Evolutionary conservation across 352 stramenopile species (phyloP).

Genomic region (Phytopythium litorale): DNA sequence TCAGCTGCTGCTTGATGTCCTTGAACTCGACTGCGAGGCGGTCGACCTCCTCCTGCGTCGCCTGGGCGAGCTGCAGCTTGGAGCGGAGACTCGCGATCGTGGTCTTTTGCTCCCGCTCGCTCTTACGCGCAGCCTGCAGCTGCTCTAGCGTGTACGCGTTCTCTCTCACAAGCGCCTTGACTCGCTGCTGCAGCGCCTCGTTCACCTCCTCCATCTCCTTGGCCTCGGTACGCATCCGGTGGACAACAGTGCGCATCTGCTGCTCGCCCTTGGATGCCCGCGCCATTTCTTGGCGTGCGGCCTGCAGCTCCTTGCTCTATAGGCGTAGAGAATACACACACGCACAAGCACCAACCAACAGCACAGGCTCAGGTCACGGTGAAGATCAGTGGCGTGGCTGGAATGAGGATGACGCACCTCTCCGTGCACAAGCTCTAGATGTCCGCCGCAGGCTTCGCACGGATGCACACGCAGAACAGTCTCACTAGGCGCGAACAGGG

Average conservation of each 20-base stretch:
- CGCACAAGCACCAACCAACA: neutral
- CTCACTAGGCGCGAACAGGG: conserved; percentile 69
- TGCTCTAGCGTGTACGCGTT: conserved; percentile 78
- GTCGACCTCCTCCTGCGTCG: conserved; percentile 65
- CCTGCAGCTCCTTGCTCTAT: conserved; percentile 65
- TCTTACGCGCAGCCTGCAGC: conserved; percentile 59
- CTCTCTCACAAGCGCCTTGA: conserved; percentile 75
- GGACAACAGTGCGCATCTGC: conserved; percentile 61
- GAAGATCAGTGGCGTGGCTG: neutral
- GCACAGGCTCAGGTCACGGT: neutral
- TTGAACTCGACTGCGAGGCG: conserved; percentile 52
- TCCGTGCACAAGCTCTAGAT: conserved; percentile 75
- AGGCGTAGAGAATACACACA: neutral
- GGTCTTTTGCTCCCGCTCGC: conserved; percentile 71
- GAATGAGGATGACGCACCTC: conserved; percentile 28
- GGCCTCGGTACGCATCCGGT: conserved; percentile 58
- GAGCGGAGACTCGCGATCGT: conserved; percentile 54
- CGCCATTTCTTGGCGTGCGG: conserved; percentile 57
- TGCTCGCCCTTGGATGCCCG: conserved; percentile 65
- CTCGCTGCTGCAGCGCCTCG: conserved; percentile 66
- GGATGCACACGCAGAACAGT: conserved; percentile 71
- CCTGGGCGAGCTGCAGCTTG: conserved; percentile 67
- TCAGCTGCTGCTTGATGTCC: conserved; percentile 61
- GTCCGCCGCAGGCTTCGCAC: conserved; percentile 64
- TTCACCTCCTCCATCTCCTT: conserved; percentile 74